Evolutionary conservation across 139 green algal species (phyloP).

Genomic region (Chlorella sorokiniana): DNA sequence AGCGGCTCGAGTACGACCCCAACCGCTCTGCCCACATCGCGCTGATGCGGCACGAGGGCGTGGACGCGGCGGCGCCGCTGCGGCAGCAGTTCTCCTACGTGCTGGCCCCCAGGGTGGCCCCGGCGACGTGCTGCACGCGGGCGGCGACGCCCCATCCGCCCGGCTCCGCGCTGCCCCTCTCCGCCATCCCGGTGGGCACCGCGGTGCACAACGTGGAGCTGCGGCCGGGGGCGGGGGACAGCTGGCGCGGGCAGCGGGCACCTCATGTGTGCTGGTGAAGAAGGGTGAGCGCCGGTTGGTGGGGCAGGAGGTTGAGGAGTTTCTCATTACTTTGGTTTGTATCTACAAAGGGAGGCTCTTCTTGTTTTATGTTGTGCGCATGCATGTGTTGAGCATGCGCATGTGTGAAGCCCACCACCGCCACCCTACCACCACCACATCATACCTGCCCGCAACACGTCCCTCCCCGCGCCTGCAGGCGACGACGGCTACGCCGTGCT

Average conservation of each 20-base stretch:
- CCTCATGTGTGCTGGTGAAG: slow-evolving; percentile 64
- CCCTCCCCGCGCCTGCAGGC: slow-evolving; percentile 17
- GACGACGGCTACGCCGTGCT: slow-evolving; percentile 76
- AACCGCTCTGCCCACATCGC: slow-evolving; percentile 88
- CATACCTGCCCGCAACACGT: background rate
- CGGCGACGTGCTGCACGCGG: slow-evolving; percentile 66
- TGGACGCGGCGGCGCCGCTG: slow-evolving; percentile 6
- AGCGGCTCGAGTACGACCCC: slow-evolving; percentile 95
- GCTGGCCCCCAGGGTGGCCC: slow-evolving; percentile 72
- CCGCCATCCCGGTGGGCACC: slow-evolving; percentile 67
- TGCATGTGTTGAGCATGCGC: too few relatives aligned
- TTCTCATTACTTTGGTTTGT: too few relatives aligned
- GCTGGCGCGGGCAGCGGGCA: slow-evolving; percentile 79
- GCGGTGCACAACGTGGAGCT: slow-evolving; percentile 89
- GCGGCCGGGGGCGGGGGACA: slow-evolving; percentile 75
- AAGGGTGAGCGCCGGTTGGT: slow-evolving; percentile 47
- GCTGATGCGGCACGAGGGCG: slow-evolving; percentile 70
- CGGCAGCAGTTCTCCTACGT: slow-evolving; percentile 68
- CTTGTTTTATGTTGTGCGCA: too few relatives aligned
- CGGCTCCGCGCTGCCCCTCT: slow-evolving; percentile 79
- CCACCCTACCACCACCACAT: background rate
- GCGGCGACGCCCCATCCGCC: slow-evolving; percentile 58
- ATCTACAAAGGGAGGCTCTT: too few relatives aligned
- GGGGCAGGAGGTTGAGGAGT: too few relatives aligned
- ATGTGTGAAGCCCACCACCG: too few relatives aligned